These are phyloP conservation scores for Suhomyces sp. DNA, from an alignment of 805 yeast genomes.

Conservation along the genomic window DNA sequence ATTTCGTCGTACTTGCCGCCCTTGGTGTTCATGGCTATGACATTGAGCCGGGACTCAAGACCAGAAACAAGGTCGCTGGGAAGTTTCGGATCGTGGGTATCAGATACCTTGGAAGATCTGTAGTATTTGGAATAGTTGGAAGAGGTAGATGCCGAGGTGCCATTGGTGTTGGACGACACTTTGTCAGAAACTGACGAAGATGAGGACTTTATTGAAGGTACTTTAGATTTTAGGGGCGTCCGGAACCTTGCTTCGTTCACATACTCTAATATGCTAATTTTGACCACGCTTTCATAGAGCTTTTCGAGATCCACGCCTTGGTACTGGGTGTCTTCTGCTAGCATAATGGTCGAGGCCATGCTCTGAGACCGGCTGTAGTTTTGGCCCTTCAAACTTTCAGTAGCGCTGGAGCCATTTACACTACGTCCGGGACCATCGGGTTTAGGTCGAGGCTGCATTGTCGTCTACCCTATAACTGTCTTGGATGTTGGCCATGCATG, in stretches of 20 bases:
- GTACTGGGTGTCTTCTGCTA: constrained; percentile 11
- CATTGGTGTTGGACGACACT: not conserved
- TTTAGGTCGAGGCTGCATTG: constrained; percentile 2
- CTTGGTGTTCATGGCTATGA: constrained; percentile 45
- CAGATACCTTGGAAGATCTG: constrained; percentile 7
- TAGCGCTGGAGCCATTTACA: not conserved
- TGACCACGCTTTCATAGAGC: constrained; percentile 52
- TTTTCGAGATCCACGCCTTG: constrained; percentile 20
- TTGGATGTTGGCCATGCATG: not conserved
- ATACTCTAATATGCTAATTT: constrained; percentile 57
- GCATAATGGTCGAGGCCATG: constrained; percentile 21
- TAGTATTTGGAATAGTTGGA: constrained; percentile 7
- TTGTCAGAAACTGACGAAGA: not conserved
- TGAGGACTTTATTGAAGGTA: not conserved
- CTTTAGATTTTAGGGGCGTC: constrained; percentile 19
- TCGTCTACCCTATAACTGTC: not conserved
- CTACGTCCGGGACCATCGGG: not conserved
- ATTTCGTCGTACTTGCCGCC: constrained; percentile 40
- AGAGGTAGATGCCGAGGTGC: not conserved
- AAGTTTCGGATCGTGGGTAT: constrained; percentile 24
- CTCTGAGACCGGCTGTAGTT: constrained; percentile 18
- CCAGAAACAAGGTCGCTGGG: constrained; percentile 36
- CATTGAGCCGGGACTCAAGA: constrained; percentile 42
- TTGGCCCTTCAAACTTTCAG: not conserved
- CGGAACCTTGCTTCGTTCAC: constrained; percentile 63